phyloP scores from a whole-genome alignment of 441 rosid genomes.

The Adansonia gregorii region DNA sequence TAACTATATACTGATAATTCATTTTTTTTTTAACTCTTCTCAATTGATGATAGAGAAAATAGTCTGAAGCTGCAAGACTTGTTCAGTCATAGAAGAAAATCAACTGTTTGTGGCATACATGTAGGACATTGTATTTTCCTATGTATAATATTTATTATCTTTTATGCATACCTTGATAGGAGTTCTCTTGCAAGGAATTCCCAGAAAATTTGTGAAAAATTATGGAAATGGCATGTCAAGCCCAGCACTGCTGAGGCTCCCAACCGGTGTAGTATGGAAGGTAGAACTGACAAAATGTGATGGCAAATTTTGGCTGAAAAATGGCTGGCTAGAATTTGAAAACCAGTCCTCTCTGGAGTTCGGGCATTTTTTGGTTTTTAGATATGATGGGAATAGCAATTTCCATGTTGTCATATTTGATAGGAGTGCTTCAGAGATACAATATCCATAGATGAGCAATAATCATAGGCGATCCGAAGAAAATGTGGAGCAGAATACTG shows the following conservation, averaged over 20 bases:
- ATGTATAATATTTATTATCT: neutral
- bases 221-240: conserved; percentile 22
- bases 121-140: neutral
- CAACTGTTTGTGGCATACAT: neutral
- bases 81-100: neutral
- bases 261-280: conserved; percentile 23
- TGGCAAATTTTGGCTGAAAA: conserved; percentile 13
- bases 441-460: conserved; percentile 10
- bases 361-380: conserved; percentile 23
- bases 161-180: neutral
- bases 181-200: conserved; percentile 24
- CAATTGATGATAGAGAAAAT: neutral
- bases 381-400: conserved; percentile 8
- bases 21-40: neutral
- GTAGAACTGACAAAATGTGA: conserved; percentile 16
- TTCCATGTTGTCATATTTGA: conserved; percentile 24
- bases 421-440: conserved; percentile 12
- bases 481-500: neutral
- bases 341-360: conserved; percentile 10
- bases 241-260: conserved; percentile 10
- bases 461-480: neutral
- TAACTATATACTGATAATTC: neutral
- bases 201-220: conserved; percentile 17
- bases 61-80: neutral
- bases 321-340: conserved; percentile 25